Base-by-base conservation (phyloP, 345 rosid species). In the Clarkia xantiana region DNA sequence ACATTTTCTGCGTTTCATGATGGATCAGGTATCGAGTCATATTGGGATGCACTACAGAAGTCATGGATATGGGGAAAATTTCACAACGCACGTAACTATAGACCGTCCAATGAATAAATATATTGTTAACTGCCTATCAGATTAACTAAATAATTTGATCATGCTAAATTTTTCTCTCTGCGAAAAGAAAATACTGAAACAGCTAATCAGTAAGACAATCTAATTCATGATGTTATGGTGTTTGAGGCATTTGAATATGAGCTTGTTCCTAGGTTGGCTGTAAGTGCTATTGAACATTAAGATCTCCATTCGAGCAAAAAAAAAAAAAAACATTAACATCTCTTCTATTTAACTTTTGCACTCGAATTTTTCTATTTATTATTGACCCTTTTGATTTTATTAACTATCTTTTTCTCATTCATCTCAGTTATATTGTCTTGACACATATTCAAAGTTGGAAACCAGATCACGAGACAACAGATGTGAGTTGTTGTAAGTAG, bases 41-140 rank as follows among this genome's bases (percentile, higher is more conserved):
- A 83, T 61, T 86, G 95, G 95, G 79, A 77, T 54, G 59, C 58
- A 51, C 65, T 90, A 59, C 67, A 57, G 63, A 72, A 48, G 51
- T 90, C 97, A 44, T 90, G 95, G 97, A 78, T 86, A 58, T 86
- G 95, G 97, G 76, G 81, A 44, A 95, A 90, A 66, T 88, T 90
- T 38, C 71, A 70, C 44, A 61, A 52, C 59, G 81, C 81, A 71
- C 79, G 94, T 54, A 83, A 90, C 70, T 90, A 79, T 52, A 67
- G 97, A 45, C 97, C 97, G 54, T 95, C 86, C 52, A 68, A 94
- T 72, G 57, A 49, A 44, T 41, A 53, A 42, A 42, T 55, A 40
- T 39, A 14, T 34, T 14, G n/a, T 42, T n/a, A 36, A 16, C 11
- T 56, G 6, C 14, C 23, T 13, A 4, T 48, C 36, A 20, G 18